Conservation (phyloP, 768 basidiomycete species). For the Suillus brevipes region DNA sequence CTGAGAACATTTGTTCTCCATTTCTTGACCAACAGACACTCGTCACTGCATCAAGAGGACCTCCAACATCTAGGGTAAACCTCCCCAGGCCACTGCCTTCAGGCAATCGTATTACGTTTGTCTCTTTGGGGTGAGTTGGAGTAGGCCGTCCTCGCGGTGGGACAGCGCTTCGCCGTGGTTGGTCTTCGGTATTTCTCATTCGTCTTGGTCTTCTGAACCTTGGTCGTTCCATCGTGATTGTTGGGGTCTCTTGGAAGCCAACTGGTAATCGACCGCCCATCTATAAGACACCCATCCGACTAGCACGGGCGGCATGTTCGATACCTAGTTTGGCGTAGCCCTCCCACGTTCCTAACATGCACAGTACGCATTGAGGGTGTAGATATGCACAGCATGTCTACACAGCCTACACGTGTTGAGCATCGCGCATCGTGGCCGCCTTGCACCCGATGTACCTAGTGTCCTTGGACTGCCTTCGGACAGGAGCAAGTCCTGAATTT, state of each 20-base stretch:
- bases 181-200: slow-evolving; percentile 2
- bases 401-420: slow-evolving; percentile 1
- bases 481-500: neutral
- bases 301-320: neutral
- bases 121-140: slow-evolving; percentile 6
- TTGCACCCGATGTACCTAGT: neutral
- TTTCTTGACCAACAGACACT: slow-evolving; percentile 8
- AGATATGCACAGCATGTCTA: neutral
- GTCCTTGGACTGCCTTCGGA: neutral
- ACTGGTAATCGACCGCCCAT: neutral
- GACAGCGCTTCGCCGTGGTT: neutral
- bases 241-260: neutral
- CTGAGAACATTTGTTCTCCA: slow-evolving; percentile 29
- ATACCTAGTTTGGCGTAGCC: slow-evolving; percentile 1
- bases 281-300: slow-evolving; percentile 1
- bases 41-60: slow-evolving; percentile 2
- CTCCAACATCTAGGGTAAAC: slow-evolving; percentile 77
- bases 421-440: neutral
- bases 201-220: slow-evolving; percentile 5
- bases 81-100: slow-evolving; percentile 95
- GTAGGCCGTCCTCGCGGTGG: slow-evolving; percentile 4
- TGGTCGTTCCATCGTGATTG: slow-evolving; percentile 3
- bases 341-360: slow-evolving; percentile 7
- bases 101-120: slow-evolving; percentile 53
- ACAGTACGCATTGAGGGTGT: neutral